phyloP scores from a whole-genome alignment of 768 basidiomycete species.

The Ramaria rubella region DNA sequence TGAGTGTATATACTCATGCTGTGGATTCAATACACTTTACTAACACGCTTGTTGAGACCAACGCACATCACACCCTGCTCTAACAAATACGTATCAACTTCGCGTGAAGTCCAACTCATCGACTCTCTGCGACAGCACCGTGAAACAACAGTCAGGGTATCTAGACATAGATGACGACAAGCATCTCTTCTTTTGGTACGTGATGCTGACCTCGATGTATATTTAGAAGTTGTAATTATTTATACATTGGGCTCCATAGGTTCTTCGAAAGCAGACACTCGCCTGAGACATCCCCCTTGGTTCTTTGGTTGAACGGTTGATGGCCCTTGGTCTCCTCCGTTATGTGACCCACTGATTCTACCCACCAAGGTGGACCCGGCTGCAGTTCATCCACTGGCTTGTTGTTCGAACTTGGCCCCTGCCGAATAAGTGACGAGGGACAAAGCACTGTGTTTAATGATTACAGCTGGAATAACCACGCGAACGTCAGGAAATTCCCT shows the following conservation, averaged over 20 bases:
- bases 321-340: too few relatives aligned
- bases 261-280: conserved; percentile 81
- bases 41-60: too few relatives aligned
- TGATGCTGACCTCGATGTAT: conserved; percentile 5
- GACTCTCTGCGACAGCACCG: conserved; percentile 69
- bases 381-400: conserved; percentile 77
- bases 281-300: conserved; percentile 72
- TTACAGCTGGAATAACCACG: conserved; percentile 77
- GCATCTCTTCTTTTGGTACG: conserved; percentile 84
- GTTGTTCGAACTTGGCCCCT: conserved; percentile 90
- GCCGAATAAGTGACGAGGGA: conserved; percentile 63
- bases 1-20: too few relatives aligned
- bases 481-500: conserved; percentile 36
- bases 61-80: conserved; percentile 48
- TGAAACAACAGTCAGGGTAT: conserved; percentile 79
- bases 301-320: conserved; percentile 91
- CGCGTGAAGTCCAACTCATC: conserved; percentile 52
- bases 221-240: background rate
- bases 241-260: conserved; percentile 35
- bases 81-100: conserved; percentile 44
- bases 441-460: conserved; percentile 66
- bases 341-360: too few relatives aligned
- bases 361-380: conserved; percentile 20
- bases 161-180: conserved; percentile 68
- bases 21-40: too few relatives aligned